Evolutionary conservation across 129 eudicot genomes (phyloP).

Genomic region (Arctium minus): DNA sequence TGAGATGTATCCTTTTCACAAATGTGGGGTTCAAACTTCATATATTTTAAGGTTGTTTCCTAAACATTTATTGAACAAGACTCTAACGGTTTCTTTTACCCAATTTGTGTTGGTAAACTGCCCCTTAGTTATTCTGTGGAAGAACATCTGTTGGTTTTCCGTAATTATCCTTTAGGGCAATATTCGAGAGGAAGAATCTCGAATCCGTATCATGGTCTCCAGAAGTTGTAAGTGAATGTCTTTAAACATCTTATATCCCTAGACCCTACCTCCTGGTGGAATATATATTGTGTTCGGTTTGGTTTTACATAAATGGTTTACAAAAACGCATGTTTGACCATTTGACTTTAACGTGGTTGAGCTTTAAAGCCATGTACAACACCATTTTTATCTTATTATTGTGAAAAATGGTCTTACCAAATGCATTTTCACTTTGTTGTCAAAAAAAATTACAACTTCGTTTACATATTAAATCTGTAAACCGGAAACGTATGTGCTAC

Average conservation of each 20-base stretch:
- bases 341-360: neutral
- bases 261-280: neutral
- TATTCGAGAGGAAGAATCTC: conserved; percentile 56
- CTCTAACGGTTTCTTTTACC: neutral
- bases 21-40: neutral
- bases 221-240: conserved; percentile 52
- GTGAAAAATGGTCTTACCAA: too few species aligned
- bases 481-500: too few species aligned
- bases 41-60: neutral
- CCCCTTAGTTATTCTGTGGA: neutral
- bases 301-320: neutral
- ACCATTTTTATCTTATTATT: neutral
- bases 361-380: neutral
- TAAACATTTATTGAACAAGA: neutral
- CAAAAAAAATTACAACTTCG: too few species aligned
- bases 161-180: conserved; percentile 40
- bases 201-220: conserved; percentile 62
- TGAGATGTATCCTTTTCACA: conserved; percentile 77
- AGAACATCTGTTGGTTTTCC: conserved; percentile 19
- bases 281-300: neutral
- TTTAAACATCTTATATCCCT: neutral
- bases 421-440: too few species aligned
- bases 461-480: too few species aligned
- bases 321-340: neutral
- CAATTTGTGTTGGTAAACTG: neutral